Base-by-base conservation (phyloP, 345 rosid species). In the Gossypium australe region DNA sequence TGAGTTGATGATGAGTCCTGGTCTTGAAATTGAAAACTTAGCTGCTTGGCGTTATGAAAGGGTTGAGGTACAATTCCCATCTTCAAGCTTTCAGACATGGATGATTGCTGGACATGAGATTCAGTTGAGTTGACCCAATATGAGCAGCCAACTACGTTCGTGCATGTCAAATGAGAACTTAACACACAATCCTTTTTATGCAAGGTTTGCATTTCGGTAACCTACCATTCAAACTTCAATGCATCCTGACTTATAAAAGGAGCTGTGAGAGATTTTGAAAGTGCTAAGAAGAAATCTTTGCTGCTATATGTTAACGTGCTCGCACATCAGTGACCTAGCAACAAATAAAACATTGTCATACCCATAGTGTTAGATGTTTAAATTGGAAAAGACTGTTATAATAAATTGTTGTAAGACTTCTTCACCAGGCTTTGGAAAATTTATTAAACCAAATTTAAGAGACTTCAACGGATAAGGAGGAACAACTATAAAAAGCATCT, bases 1-100 rank as follows among this genome's bases (percentile, higher is more conserved):
- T 93, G 98, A 75, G 87, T 73, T 20, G 97, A 91, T 14, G 89
- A 80, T 12, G 88, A 85, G 41, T 93, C 93, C 75, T 82, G 94
- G 59, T 87, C 97, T 70, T 85, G 94, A 77, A 87, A 70, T 47
- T 77, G 80, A 61, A 89, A 84, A 74, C 77, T 82, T 70, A 80
- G 75, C 57, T 83, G 90, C 82, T 87, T 88, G 27, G 87, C 25
- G 72, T 55, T 75, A 17, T 67, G 74, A n/a, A 84, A 55, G 71
- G 63, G 83, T 29, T 74, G 87, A 29, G 77, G 78, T 55, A 81
- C 80, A 72, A 78, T 79, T 75, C 89, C 91, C 73, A 79, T 78
- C 49, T 85, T 86, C 84, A 87, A 76, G 67, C 80, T 74, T 67
- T 83, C 88, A 45, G 88, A 78, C 73, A 75, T 59, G 48, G 79